Evolutionary conservation across 2,329 filamentous ascomycete species (phyloP).

Genomic region (Atkinsonella hypoxylon): DNA sequence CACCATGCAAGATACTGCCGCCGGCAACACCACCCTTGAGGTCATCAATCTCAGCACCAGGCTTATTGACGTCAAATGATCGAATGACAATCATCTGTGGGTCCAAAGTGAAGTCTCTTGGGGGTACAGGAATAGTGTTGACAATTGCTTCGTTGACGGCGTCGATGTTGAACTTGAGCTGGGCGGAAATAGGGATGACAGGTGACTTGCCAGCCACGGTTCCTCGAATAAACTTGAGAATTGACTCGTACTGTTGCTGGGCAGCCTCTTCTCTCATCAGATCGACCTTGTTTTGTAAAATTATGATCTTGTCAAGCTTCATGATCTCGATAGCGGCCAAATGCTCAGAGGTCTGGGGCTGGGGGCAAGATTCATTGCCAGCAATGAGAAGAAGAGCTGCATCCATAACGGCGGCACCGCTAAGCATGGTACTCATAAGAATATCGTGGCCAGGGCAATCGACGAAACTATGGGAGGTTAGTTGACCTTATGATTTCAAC

Average conservation of each 20-base stretch:
- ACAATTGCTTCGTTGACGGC: slow-evolving; percentile 94
- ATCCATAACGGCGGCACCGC: slow-evolving; percentile 98
- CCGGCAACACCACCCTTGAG: slow-evolving; percentile 97
- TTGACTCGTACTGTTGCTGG: slow-evolving; percentile 88
- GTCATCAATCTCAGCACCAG: slow-evolving; percentile 95
- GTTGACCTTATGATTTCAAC: background rate
- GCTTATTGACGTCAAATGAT: slow-evolving; percentile 99
- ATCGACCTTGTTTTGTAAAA: slow-evolving; percentile 99
- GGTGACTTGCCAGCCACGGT: slow-evolving; percentile 91
- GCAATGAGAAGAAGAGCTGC: slow-evolving; percentile 91
- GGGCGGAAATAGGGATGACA: slow-evolving; percentile 92
- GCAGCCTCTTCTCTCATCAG: slow-evolving; percentile 95
- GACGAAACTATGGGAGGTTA: slow-evolving; percentile 56
- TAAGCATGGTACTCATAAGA: slow-evolving; percentile 99
- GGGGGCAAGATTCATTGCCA: slow-evolving; percentile 95
- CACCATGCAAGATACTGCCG: slow-evolving; percentile 91
- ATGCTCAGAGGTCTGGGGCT: slow-evolving; percentile 97
- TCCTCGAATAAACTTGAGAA: slow-evolving; percentile 95
- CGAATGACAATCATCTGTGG: slow-evolving; percentile 99
- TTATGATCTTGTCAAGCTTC: slow-evolving; percentile 99
- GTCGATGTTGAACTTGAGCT: slow-evolving; percentile 99
- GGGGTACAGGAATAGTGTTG: slow-evolving; percentile 84
- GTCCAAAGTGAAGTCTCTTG: slow-evolving; percentile 79
- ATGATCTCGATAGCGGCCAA: slow-evolving; percentile 99
- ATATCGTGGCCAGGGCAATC: slow-evolving; percentile 99